Evolutionary conservation across 2,329 filamentous ascomycete species (phyloP).

Genomic region (Clarireedia sp.): DNA sequence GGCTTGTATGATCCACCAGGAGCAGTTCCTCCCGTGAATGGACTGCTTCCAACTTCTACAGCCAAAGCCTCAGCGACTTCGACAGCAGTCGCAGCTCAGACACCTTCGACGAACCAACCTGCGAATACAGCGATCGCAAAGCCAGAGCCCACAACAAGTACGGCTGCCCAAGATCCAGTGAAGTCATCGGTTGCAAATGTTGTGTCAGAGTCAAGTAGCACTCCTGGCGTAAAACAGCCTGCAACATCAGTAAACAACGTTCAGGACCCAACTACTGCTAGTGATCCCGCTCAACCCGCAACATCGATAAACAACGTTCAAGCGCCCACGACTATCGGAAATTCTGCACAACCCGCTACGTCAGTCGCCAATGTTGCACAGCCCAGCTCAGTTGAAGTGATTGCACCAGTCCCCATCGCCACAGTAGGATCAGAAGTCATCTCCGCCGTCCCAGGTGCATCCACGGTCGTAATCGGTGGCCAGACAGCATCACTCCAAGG

Average conservation of each 20-base stretch:
- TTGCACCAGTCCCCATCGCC: slow-evolving; percentile 14
- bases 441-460: slow-evolving; percentile 12
- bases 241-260: not conserved
- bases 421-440: slow-evolving; percentile 14
- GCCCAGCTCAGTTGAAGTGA: not conserved
- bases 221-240: not conserved
- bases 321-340: not conserved
- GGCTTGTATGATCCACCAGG: slow-evolving; percentile 36
- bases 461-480: slow-evolving; percentile 8
- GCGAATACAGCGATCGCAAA: slow-evolving; percentile 2
- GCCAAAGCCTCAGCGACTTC: slow-evolving; percentile 11
- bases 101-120: slow-evolving; percentile 11
- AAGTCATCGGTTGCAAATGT: no score
- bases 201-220: not conserved
- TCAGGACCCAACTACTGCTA: not conserved
- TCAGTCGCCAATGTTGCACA: not conserved
- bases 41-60: slow-evolving; percentile 18
- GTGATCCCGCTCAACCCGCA: not conserved
- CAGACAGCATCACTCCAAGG: slow-evolving; percentile 8
- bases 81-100: slow-evolving; percentile 14
- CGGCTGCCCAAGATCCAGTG: not conserved
- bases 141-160: not conserved
- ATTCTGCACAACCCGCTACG: not conserved
- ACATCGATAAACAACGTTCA: not conserved
- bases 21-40: slow-evolving; percentile 31